Evolutionary conservation across 2,329 filamentous ascomycete genomes (phyloP), one percentile per base, ranked within the genome.

Genomic region (Hirsutella rhossiliensis): DNA sequence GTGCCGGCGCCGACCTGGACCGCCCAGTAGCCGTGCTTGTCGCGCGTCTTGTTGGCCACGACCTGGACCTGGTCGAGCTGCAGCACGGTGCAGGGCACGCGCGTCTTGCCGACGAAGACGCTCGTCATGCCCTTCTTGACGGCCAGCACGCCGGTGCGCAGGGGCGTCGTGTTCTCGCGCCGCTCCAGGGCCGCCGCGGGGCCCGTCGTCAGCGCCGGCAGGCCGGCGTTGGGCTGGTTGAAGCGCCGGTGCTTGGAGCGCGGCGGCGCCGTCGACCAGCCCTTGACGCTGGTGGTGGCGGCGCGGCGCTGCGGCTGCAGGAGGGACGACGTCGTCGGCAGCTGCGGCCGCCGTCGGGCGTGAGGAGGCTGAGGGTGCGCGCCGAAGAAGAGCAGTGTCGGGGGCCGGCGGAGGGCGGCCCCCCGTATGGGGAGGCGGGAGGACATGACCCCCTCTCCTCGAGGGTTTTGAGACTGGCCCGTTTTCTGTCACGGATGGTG

Each of bases 111-210:
- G 58, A 88, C 82, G 73, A 84, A 97, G 51, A 96, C 67, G 47
- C 84, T 89, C 38, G 88, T 94, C 86, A 98, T 97, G 63, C 92
- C 92, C 68, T 89, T 90, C 69, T 98, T 98, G 60, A 82, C 75
- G 12, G 84, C 88, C 40, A 98, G 73, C 9, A 87, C 81, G 28
- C 92, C 92, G 2, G 88, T 82, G 27, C 92, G 84, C 37, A 80
- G 56, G 1, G 78, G 78, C 13, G 78, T 76, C 15, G 76, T 78
- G 50, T 67, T 68, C 52, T 70, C 73, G 54, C 70, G 73, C 40
- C 78, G 75, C 62, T 66, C 64, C 47, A 82, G 71, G 7, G 78
- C 78, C 11, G 78, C 78, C 2, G 74, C 75, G 2, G 76, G 76
- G 0, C 77, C 76, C 8, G 73, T 68, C 11, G 73, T 75, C 40